A percentile compares a stretch with the other conserved stretches of the same genome.
phyloP scores from a whole-genome alignment of 2,329 filamentous ascomycete species.

The Diaporthe caulivora region DNA sequence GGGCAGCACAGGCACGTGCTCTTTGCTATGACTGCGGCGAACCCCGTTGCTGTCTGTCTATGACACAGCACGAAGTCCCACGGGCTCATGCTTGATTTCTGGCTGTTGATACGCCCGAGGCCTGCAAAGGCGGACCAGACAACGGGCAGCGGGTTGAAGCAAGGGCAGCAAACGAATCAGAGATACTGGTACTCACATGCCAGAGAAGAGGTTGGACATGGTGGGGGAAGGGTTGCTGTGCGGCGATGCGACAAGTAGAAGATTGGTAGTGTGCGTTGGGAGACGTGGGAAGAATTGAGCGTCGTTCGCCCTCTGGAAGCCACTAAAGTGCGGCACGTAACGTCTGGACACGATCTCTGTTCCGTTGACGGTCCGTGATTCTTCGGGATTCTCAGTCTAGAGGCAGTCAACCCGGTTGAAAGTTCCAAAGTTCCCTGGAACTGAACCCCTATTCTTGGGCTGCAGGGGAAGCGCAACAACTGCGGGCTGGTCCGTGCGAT shows the following conservation, averaged over 20 bases:
- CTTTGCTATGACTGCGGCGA: neutral
- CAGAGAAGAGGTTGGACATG: slow-evolving; percentile 73
- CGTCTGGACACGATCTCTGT: slow-evolving; percentile 1
- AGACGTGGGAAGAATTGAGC: slow-evolving; percentile 28
- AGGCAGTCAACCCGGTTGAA: slow-evolving; percentile 22
- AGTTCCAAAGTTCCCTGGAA: slow-evolving; percentile 28
- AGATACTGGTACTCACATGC: slow-evolving; percentile 64
- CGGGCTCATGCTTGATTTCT: neutral
- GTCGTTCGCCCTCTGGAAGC: slow-evolving; percentile 15
- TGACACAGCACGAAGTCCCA: neutral
- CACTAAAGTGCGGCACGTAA: slow-evolving; percentile 5
- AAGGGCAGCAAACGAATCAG: slow-evolving; percentile 27
- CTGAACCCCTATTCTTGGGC: slow-evolving; percentile 32
- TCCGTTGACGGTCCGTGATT: slow-evolving; percentile 20
- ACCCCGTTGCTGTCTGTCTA: slow-evolving; percentile 8
- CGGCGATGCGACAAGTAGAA: slow-evolving; percentile 21
- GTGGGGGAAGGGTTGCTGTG: slow-evolving; percentile 40
- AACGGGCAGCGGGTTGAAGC: slow-evolving; percentile 5
- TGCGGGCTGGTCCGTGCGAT: slow-evolving; percentile 21
- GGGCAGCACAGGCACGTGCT: slow-evolving; percentile 14
- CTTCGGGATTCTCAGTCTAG: slow-evolving; percentile 16
- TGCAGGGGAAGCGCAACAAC: slow-evolving; percentile 29
- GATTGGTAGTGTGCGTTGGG: slow-evolving; percentile 39
- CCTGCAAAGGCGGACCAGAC: neutral
- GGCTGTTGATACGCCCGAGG: neutral